Percentiles rank a stretch among this genome's conserved stretches.
phyloP scores from a whole-genome alignment of 345 rosid species.

The Salix koriyanagi region DNA sequence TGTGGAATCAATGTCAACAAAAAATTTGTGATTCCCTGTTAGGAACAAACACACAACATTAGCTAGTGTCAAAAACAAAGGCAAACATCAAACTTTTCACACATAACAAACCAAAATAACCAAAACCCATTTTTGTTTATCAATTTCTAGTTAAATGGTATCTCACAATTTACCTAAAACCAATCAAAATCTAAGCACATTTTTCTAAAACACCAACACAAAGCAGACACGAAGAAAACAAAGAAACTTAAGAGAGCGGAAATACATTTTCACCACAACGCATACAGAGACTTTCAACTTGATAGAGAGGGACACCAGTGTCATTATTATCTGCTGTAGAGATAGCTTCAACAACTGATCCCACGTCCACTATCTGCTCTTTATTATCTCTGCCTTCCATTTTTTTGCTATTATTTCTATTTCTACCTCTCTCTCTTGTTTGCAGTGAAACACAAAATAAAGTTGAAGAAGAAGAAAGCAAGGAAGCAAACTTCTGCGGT shows the following conservation, averaged over 20 bases:
- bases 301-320: conserved; percentile 62
- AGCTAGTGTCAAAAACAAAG: not conserved
- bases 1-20: conserved; percentile 79
- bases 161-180: not conserved
- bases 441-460: not conserved
- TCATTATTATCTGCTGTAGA: conserved; percentile 32
- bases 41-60: not conserved
- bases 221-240: not conserved
- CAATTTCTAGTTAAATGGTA: no score
- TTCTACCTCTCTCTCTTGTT: not conserved
- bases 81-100: not conserved
- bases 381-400: not conserved
- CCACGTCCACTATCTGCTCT: conserved; percentile 24
- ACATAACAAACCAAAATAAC: not conserved
- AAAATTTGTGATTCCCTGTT: conserved; percentile 69
- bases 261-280: conserved; percentile 76
- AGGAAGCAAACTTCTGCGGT: not conserved
- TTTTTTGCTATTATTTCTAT: not conserved
- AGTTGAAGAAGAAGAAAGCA: not conserved
- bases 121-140: no score
- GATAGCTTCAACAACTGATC: conserved; percentile 82
- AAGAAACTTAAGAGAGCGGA: not conserved
- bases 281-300: conserved; percentile 94
- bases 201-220: not conserved
- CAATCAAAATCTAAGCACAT: not conserved